These are phyloP conservation scores for Aspergillus niger DNA, from an alignment of 2,329 filamentous ascomycete genomes.

Conservation along the genomic window DNA sequence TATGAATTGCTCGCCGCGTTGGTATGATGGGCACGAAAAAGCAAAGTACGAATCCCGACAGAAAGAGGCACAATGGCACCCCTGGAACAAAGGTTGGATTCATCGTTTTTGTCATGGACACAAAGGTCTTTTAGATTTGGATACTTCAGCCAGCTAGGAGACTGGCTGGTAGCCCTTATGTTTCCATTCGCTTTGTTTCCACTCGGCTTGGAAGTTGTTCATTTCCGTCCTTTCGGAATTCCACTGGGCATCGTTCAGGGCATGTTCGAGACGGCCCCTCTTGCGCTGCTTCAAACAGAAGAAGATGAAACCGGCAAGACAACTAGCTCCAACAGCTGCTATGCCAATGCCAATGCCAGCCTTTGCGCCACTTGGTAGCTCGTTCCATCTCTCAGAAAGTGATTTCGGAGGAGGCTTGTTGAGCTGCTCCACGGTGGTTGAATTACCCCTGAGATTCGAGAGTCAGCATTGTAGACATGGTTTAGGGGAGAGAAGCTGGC, in stretches of 20 bases:
- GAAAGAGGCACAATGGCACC: constrained; percentile 9
- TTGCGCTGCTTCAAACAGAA: constrained; percentile 55
- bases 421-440: constrained; percentile 49
- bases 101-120: constrained; percentile 17
- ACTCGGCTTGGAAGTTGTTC: constrained; percentile 41
- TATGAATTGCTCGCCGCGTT: constrained; percentile 10
- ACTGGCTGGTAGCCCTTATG: constrained; percentile 33
- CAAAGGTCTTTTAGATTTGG: constrained; percentile 8
- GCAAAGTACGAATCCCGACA: constrained; percentile 10
- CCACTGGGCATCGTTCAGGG: constrained; percentile 51
- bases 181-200: constrained; percentile 41
- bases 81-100: constrained; percentile 1
- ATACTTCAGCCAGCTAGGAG: constrained; percentile 7
- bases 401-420: constrained; percentile 39
- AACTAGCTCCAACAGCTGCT: constrained; percentile 35
- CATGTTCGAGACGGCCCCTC: constrained; percentile 52
- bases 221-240: constrained; percentile 41
- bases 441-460: constrained; percentile 61
- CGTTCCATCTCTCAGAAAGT: constrained; percentile 45
- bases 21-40: constrained; percentile 3
- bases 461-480: constrained; percentile 8
- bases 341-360: constrained; percentile 49
- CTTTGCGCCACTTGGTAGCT: constrained; percentile 50
- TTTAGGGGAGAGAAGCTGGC: background rate
- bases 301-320: constrained; percentile 42